Conservation (phyloP, 1,284 basidiomycete genomes). For the Coniferiporia weirii region DNA sequence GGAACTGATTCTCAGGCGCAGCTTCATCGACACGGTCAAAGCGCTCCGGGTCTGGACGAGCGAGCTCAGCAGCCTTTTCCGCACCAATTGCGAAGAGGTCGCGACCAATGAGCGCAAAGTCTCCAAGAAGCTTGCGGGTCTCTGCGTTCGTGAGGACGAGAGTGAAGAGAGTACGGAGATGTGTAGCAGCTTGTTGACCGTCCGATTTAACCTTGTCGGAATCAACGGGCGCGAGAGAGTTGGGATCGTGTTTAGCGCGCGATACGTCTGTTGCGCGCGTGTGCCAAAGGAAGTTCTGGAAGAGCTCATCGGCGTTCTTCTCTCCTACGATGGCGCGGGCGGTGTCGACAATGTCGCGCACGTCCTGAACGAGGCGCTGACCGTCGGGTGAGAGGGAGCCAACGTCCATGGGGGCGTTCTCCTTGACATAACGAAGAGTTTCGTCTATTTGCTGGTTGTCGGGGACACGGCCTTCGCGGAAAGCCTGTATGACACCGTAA, state of each 20-base stretch:
- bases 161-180: conserved; percentile 80
- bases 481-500: conserved; percentile 75
- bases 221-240: conserved; percentile 45
- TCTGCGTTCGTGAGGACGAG: conserved; percentile 90
- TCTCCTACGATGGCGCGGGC: conserved; percentile 62
- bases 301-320: conserved; percentile 87
- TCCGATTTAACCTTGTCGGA: conserved; percentile 56
- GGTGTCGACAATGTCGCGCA: conserved; percentile 69
- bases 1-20: conserved; percentile 39
- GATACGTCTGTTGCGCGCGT: conserved; percentile 47
- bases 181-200: conserved; percentile 62
- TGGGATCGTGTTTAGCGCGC: conserved; percentile 35
- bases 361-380: conserved; percentile 69
- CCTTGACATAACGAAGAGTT: conserved; percentile 63
- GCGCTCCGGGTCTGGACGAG: conserved; percentile 64
- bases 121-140: conserved; percentile 82
- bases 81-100: conserved; percentile 82
- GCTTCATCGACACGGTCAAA: conserved; percentile 68
- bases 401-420: conserved; percentile 64
- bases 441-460: conserved; percentile 77
- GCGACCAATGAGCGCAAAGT: conserved; percentile 79
- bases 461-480: conserved; percentile 74
- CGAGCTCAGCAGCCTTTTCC: conserved; percentile 62
- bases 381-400: conserved; percentile 73
- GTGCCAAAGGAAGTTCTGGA: conserved; percentile 83